A percentile compares a stretch with the other conserved stretches of the same genome.
Evolutionary conservation across 2,329 filamentous ascomycete genomes (phyloP).

Genomic region (Xylariaceae sp.): DNA sequence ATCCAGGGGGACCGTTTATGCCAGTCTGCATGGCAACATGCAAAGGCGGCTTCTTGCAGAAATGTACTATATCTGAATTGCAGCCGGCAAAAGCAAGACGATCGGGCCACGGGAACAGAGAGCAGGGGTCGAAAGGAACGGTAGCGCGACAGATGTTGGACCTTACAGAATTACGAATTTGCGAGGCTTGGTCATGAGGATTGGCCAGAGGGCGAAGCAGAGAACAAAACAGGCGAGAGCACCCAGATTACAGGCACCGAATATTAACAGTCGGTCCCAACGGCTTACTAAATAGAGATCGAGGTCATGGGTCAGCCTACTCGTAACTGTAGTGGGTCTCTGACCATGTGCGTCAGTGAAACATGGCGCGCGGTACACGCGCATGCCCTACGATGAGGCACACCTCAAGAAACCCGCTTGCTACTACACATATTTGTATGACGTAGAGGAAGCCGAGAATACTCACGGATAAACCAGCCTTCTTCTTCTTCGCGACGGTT

Average conservation of each 20-base stretch:
- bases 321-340: slow-evolving; percentile 30
- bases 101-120: slow-evolving; percentile 25
- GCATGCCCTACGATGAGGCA: slow-evolving; percentile 48
- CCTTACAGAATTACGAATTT: slow-evolving; percentile 98
- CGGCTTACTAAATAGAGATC: slow-evolving; percentile 74
- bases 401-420: slow-evolving; percentile 48
- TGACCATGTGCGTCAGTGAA: slow-evolving; percentile 49
- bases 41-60: slow-evolving; percentile 40
- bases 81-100: slow-evolving; percentile 16
- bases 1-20: slow-evolving; percentile 35
- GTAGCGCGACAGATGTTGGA: slow-evolving; percentile 21
- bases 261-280: slow-evolving; percentile 95
- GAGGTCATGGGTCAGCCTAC: slow-evolving; percentile 41
- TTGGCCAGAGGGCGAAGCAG: slow-evolving; percentile 87
- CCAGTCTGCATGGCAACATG: slow-evolving; percentile 38
- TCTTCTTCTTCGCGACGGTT: slow-evolving; percentile 91
- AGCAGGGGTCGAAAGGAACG: slow-evolving; percentile 23
- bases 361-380: slow-evolving; percentile 51
- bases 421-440: slow-evolving; percentile 31
- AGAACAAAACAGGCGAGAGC: slow-evolving; percentile 91
- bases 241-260: slow-evolving; percentile 87
- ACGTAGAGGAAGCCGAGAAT: slow-evolving; percentile 31
- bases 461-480: slow-evolving; percentile 93
- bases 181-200: slow-evolving; percentile 78
- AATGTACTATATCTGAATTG: slow-evolving; percentile 28